These are phyloP conservation scores for Fulvia fulva DNA, from an alignment of 2,329 filamentous ascomycete species.

Conservation along the genomic window DNA sequence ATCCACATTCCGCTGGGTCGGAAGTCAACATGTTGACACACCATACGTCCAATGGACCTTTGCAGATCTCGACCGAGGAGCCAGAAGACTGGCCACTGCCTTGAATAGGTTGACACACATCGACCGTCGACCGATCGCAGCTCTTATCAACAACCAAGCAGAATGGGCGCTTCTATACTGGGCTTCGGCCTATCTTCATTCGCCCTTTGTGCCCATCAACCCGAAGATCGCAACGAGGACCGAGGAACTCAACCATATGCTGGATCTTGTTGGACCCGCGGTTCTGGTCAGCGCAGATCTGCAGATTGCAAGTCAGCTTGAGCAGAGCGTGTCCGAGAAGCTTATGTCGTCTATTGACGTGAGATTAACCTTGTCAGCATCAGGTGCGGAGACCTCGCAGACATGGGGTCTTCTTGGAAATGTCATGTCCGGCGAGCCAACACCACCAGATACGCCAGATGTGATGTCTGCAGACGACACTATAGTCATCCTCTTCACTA, in stretches of 20 bases:
- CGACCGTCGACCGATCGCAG: slow-evolving; percentile 30
- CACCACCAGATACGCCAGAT: slow-evolving; percentile 32
- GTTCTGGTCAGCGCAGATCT: slow-evolving; percentile 28
- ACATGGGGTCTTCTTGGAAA: slow-evolving; percentile 27
- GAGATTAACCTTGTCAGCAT: slow-evolving; percentile 23
- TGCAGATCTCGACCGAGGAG: slow-evolving; percentile 31
- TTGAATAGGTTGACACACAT: slow-evolving; percentile 31
- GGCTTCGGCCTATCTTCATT: slow-evolving; percentile 32
- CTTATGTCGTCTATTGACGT: slow-evolving; percentile 24
- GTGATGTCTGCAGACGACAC: slow-evolving; percentile 28
- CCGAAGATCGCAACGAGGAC: slow-evolving; percentile 28
- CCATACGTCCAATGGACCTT: slow-evolving; percentile 32
- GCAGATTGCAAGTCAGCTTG: slow-evolving; percentile 27
- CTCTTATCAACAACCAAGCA: slow-evolving; percentile 32
- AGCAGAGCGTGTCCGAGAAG: slow-evolving; percentile 26
- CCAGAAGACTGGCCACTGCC: slow-evolving; percentile 28
- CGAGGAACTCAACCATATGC: slow-evolving; percentile 32
- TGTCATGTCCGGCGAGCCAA: slow-evolving; percentile 31
- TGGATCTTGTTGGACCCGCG: slow-evolving; percentile 28
- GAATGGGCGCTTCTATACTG: slow-evolving; percentile 34
- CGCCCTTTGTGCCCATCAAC: slow-evolving; percentile 32
- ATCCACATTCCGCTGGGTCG: slow-evolving; percentile 29
- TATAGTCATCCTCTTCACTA: slow-evolving; percentile 47
- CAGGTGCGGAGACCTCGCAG: slow-evolving; percentile 17
- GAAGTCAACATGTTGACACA: slow-evolving; percentile 25